These are phyloP conservation scores for Trichoderma harzianum DNA, from an alignment of 2,329 filamentous ascomycete species.

Conservation along the genomic window DNA sequence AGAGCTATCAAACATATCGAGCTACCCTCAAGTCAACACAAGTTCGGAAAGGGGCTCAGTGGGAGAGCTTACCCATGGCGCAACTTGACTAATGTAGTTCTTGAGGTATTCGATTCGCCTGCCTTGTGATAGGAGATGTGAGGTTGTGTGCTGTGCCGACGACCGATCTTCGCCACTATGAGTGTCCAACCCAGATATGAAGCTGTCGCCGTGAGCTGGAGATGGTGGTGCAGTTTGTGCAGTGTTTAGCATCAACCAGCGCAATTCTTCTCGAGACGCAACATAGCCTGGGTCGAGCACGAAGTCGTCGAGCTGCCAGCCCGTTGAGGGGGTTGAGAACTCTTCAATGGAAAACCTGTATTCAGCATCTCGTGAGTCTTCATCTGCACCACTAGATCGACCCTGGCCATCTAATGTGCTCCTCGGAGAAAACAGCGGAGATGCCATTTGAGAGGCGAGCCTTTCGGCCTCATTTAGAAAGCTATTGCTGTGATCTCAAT, in stretches of 20 bases:
- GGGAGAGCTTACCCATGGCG: neutral
- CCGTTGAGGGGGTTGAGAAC: slow-evolving; percentile 12
- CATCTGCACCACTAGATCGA: neutral
- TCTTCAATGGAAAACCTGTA: neutral
- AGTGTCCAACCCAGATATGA: neutral
- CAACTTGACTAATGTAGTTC: slow-evolving; percentile 3
- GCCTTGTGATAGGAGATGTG: neutral
- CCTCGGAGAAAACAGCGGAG: neutral
- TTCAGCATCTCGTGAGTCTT: neutral
- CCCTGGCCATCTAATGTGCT: neutral
- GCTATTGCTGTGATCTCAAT: neutral
- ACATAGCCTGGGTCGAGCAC: slow-evolving; percentile 6
- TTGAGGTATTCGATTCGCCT: neutral
- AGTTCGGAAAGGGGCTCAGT: neutral
- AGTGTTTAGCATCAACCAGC: slow-evolving; percentile 3
- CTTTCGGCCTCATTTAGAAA: neutral
- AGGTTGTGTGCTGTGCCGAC: neutral
- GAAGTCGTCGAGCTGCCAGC: slow-evolving; percentile 10
- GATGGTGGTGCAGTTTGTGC: slow-evolving; percentile 6
- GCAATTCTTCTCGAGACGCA: slow-evolving; percentile 3
- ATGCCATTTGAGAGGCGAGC: neutral
- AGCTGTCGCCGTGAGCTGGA: neutral
- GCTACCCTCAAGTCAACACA: neutral
- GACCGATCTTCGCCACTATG: neutral
- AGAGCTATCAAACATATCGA: slow-evolving; percentile 9